phyloP scores from a whole-genome alignment of 2,329 filamentous ascomycete genomes.

The Fusarium tuaranense region DNA sequence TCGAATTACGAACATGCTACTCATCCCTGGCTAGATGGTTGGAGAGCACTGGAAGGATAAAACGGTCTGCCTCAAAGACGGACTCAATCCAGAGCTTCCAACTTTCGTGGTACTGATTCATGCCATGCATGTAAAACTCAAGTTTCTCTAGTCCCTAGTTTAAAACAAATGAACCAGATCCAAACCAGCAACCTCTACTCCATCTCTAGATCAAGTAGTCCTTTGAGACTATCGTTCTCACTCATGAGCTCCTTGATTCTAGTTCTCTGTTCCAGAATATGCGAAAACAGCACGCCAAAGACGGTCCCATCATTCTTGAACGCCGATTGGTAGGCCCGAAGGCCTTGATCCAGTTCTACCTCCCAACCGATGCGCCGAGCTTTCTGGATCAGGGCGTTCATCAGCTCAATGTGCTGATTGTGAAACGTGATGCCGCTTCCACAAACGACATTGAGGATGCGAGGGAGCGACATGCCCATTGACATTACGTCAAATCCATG shows the following conservation, averaged over 20 bases:
- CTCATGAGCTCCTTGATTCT: not conserved
- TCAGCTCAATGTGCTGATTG: not conserved
- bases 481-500: not conserved
- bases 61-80: no score
- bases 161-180: not conserved
- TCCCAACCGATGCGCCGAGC: not conserved
- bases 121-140: not conserved
- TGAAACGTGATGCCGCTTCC: not conserved
- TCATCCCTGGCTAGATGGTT: no score
- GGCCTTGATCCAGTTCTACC: not conserved
- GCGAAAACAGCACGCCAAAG: not conserved
- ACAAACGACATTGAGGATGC: not conserved
- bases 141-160: not conserved
- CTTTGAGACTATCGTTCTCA: not conserved
- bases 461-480: not conserved
- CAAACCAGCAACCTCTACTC: not conserved
- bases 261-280: not conserved
- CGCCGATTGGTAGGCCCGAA: not conserved
- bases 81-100: no score
- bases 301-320: not conserved
- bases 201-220: not conserved
- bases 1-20: no score
- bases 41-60: no score
- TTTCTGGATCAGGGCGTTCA: not conserved
- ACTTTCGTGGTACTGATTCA: not conserved